Percentiles rank a stretch among this genome's conserved stretches.
These are phyloP conservation scores for Kwoniella sp. DNA, from an alignment of 768 basidiomycete species.

Conservation along the genomic window DNA sequence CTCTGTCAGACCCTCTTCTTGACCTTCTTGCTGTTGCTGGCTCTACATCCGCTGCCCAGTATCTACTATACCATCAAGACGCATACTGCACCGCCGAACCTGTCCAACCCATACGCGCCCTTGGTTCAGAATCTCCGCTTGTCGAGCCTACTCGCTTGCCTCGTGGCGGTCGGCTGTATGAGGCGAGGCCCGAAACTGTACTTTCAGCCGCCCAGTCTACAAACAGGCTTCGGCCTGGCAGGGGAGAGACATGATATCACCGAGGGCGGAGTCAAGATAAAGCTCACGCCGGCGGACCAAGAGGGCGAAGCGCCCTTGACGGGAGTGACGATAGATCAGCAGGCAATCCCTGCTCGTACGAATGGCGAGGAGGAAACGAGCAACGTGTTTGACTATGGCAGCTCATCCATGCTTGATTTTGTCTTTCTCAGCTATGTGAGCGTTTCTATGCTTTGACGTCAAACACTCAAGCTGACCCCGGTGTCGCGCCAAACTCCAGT, in stretches of 20 bases:
- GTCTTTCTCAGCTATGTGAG: conserved; percentile 32
- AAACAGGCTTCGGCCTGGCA: conserved; percentile 38
- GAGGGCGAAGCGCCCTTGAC: background rate
- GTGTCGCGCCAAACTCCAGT: conserved; percentile 16
- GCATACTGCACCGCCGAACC: conserved; percentile 11
- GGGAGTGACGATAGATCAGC: conserved; percentile 5
- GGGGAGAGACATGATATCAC: conserved; percentile 4
- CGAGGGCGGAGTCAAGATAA: conserved; percentile 6
- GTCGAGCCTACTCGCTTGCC: background rate
- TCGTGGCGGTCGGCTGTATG: conserved; percentile 30
- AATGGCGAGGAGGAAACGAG: conserved; percentile 4
- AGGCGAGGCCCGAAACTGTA: conserved; percentile 38
- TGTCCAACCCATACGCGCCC: background rate
- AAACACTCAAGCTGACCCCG: background rate
- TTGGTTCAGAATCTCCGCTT: conserved; percentile 3
- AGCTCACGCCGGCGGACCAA: conserved; percentile 7
- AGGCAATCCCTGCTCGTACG: too few species aligned
- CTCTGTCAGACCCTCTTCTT: conserved; percentile 23
- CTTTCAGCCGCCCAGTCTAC: conserved; percentile 23
- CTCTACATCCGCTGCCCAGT: conserved; percentile 21
- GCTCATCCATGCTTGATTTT: conserved; percentile 30
- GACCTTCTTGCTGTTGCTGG: background rate
- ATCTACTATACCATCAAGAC: conserved; percentile 21
- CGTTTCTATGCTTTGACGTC: background rate
- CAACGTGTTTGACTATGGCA: conserved; percentile 32